Percentiles rank a stretch among this genome's conserved stretches.
Conservation (phyloP, 2,329 filamentous ascomycete species). For the Aspergillus fischeri region DNA sequence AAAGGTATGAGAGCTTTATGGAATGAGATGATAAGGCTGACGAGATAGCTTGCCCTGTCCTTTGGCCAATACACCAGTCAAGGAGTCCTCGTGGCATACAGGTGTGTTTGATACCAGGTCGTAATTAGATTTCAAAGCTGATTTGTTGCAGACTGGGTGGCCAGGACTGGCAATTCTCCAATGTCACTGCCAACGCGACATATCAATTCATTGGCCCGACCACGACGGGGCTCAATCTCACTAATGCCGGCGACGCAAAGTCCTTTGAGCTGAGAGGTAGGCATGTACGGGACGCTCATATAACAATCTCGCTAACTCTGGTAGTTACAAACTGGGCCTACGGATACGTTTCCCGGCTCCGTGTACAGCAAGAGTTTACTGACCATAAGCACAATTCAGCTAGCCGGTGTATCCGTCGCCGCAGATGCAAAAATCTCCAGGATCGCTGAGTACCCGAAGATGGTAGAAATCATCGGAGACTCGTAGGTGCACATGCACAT, state of each 20-base stretch:
- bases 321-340: slow-evolving; percentile 58
- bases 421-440: slow-evolving; percentile 44
- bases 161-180: slow-evolving; percentile 58
- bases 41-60: slow-evolving; percentile 43
- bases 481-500: slow-evolving; percentile 19
- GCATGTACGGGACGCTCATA: background rate
- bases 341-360: slow-evolving; percentile 33
- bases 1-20: slow-evolving; percentile 25
- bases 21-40: background rate
- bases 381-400: slow-evolving; percentile 43
- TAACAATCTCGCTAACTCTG: background rate
- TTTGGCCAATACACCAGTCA: slow-evolving; percentile 51
- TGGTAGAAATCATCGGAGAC: slow-evolving; percentile 44
- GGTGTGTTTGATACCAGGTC: slow-evolving; percentile 8
- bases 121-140: background rate
- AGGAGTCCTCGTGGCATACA: slow-evolving; percentile 52
- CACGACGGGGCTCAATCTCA: slow-evolving; percentile 39
- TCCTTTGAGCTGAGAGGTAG: slow-evolving; percentile 51
- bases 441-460: slow-evolving; percentile 29
- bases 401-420: slow-evolving; percentile 49
- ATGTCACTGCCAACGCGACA: slow-evolving; percentile 53
- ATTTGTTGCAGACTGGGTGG: slow-evolving; percentile 45
- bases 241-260: slow-evolving; percentile 40
- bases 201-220: slow-evolving; percentile 49
- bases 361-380: slow-evolving; percentile 2